phyloP scores from a whole-genome alignment of 2,329 filamentous ascomycete genomes.

The Trichophyton verrucosum region DNA sequence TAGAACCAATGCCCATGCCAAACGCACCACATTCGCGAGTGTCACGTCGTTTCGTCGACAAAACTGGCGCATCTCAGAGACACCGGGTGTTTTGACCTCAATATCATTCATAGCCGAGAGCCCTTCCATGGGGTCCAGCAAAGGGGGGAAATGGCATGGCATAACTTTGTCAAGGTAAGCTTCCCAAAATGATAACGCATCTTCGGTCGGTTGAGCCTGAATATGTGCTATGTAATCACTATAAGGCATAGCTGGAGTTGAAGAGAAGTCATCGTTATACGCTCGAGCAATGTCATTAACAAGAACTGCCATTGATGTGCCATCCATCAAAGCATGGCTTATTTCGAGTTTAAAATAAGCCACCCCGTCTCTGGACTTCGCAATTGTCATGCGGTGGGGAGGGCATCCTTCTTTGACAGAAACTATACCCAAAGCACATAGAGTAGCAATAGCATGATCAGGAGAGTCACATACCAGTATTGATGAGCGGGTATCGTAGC shows the following conservation, averaged over 20 bases:
- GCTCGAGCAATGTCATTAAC: constrained; percentile 25
- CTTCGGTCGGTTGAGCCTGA: constrained; percentile 6
- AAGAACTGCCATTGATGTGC: constrained; percentile 29
- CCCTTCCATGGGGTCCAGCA: not conserved
- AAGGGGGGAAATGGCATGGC: constrained; percentile 13
- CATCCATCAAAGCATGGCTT: constrained; percentile 33
- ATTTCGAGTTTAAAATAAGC: constrained; percentile 22
- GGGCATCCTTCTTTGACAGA: not conserved
- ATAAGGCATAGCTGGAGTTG: constrained; percentile 20
- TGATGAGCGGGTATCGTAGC: constrained; percentile 20
- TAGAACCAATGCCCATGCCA: constrained; percentile 17
- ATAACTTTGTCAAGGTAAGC: constrained; percentile 14
- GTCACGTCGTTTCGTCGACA: constrained; percentile 9
- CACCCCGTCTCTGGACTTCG: not conserved
- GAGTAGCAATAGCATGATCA: not conserved
- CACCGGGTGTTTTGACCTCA: not conserved
- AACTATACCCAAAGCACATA: not conserved
- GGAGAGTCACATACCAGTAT: not conserved
- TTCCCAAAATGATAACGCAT: constrained; percentile 16
- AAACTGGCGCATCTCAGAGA: constrained; percentile 10
- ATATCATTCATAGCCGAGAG: not conserved
- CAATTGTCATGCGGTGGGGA: not conserved
- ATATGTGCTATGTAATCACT: constrained; percentile 27
- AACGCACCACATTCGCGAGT: constrained; percentile 16
- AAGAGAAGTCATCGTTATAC: constrained; percentile 18